Conservation (phyloP, 495 filamentous ascomycete species). For the Aspergillus olivimuriae region DNA sequence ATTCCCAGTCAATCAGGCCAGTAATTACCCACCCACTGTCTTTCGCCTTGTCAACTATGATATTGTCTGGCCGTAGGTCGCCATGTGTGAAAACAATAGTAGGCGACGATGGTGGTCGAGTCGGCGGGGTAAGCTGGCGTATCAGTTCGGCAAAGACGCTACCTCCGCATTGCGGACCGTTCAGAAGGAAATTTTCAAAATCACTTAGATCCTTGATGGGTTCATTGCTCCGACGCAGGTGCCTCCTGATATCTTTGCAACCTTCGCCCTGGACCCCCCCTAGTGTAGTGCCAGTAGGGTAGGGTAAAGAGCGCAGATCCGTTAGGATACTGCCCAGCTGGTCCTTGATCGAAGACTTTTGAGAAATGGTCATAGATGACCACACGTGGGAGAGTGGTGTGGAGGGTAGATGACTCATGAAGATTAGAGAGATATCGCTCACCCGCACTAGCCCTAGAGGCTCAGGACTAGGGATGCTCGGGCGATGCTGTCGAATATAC, state of each 20-base stretch:
- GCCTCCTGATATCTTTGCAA: no score
- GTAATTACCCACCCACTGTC: conserved; percentile 17
- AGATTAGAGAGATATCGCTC: not conserved
- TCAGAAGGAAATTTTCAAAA: not conserved
- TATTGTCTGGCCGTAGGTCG: not conserved
- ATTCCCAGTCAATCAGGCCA: conserved; percentile 31
- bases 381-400: not conserved
- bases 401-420: not conserved
- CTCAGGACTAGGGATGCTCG: not conserved
- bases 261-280: not conserved
- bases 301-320: not conserved
- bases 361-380: not conserved
- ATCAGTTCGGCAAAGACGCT: not conserved
- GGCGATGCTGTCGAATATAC: not conserved
- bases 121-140: not conserved
- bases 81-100: not conserved
- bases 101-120: not conserved
- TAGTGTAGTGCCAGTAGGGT: not conserved
- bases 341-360: not conserved
- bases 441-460: not conserved
- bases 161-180: not conserved
- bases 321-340: not conserved
- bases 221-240: no score
- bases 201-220: no score
- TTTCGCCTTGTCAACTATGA: conserved; percentile 10